phyloP scores from a whole-genome alignment of 129 eudicot species.

The Lactuca saligna region DNA sequence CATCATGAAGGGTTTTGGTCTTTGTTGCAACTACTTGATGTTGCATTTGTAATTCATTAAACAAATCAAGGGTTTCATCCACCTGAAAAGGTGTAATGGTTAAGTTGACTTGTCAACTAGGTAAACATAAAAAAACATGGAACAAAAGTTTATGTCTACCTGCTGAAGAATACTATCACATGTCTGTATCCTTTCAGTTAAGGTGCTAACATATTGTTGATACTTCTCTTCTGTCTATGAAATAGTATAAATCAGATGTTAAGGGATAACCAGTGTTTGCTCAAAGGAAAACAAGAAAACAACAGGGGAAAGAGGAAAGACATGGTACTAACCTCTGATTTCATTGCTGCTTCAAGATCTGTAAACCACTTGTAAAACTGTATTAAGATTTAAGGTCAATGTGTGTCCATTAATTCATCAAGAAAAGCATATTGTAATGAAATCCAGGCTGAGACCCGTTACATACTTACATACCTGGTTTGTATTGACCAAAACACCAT shows the following conservation, averaged over 20 bases:
- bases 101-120: conserved; percentile 20
- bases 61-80: conserved; percentile 94
- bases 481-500: conserved; percentile 80
- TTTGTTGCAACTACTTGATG: conserved; percentile 96
- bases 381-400: conserved; percentile 40
- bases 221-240: conserved; percentile 95
- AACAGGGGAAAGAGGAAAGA: conserved; percentile 16
- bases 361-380: conserved; percentile 99
- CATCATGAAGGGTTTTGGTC: conserved; percentile 98
- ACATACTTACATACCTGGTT: conserved; percentile 66
- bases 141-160: conserved; percentile 31
- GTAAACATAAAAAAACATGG: neutral
- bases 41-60: conserved; percentile 87
- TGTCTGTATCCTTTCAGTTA: conserved; percentile 87
- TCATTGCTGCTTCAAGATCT: conserved; percentile 98
- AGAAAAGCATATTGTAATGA: neutral
- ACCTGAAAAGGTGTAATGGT: conserved; percentile 52
- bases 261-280: conserved; percentile 16
- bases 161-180: conserved; percentile 87
- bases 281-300: conserved; percentile 17
- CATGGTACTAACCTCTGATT: conserved; percentile 79
- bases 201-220: conserved; percentile 82
- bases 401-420: conserved; percentile 28
- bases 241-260: conserved; percentile 29
- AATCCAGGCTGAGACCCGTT: neutral